Conservation (phyloP, 306 rosid species). For the Prunus kanzakura region DNA sequence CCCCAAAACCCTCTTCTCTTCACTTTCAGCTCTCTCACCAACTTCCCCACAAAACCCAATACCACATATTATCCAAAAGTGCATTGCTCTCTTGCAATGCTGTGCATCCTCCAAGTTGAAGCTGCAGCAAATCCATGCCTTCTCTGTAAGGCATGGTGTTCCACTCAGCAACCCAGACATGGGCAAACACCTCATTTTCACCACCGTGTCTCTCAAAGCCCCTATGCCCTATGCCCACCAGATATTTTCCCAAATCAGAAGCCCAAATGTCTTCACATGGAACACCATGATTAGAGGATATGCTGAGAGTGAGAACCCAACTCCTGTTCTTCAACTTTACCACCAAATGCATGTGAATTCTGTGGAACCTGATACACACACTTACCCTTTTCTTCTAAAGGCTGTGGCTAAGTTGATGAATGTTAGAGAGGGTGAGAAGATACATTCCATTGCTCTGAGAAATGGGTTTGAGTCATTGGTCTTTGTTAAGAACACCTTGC, state of each 20-base stretch:
- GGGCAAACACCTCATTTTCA: slow-evolving; percentile 44
- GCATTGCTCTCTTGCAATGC: slow-evolving; percentile 34
- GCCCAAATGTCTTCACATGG: slow-evolving; percentile 39
- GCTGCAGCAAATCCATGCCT: slow-evolving; percentile 42
- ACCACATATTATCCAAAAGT: slow-evolving; percentile 14
- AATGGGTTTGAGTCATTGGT: slow-evolving; percentile 41
- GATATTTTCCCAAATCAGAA: slow-evolving; percentile 26
- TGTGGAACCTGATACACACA: slow-evolving; percentile 35
- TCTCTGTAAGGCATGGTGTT: slow-evolving; percentile 42
- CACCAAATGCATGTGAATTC: slow-evolving; percentile 25
- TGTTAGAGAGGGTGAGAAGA: slow-evolving; percentile 27
- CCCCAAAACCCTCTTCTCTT: neutral
- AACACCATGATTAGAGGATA: slow-evolving; percentile 48
- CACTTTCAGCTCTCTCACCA: neutral
- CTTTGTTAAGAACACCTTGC: slow-evolving; percentile 41
- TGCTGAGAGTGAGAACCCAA: slow-evolving; percentile 34
- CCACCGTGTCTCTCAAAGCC: slow-evolving; percentile 33
- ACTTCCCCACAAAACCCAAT: slow-evolving; percentile 1
- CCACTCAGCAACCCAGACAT: slow-evolving; percentile 21
- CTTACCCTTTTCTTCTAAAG: slow-evolving; percentile 41
- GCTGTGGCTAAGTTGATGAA: slow-evolving; percentile 34
- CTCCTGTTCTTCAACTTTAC: slow-evolving; percentile 26
- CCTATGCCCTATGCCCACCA: slow-evolving; percentile 31
- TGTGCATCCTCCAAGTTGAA: slow-evolving; percentile 32
- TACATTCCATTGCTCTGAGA: slow-evolving; percentile 33